Evolutionary conservation across 306 rosid genomes (phyloP), one percentile per base, ranked within the genome.

Genomic region (Crotalaria pallida): DNA sequence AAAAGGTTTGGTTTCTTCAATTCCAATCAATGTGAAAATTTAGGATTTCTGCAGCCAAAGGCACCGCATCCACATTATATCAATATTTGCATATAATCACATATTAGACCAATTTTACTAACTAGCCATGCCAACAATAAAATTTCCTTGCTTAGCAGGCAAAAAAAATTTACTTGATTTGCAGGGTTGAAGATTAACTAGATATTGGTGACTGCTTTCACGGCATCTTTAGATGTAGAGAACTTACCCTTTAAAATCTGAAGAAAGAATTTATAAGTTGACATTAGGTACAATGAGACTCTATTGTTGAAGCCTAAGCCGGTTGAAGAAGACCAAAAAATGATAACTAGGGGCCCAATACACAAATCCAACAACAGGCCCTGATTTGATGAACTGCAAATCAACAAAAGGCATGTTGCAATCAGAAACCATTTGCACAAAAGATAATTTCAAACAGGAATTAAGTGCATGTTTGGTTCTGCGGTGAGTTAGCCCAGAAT

Each of bases 351-450:
- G 97, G 62, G 87, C 99, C 97, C 96, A 88, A 73, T 88, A 94
- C 67, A 94, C 92, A 79, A 94, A 94, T 43, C 99, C 99, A 57
- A 94, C 97, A 65, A 91, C 91, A 18, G 99, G 99, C 40, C 97
- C 99, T n/a, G 95, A 87, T 86, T 94, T 94, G 63, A 91, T 81
- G 86, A 82, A 85, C 98, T 94, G 92, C 87, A 87, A 67, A 26
- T 79, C 49, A 71, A 75, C 68, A 61, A 65, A 63, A 79, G 69
- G 40, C 23, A 65, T 2, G 36, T 36, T 4, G 49, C 48, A 72
- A 55, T 80, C 27, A 77, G 58, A 70, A 70, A 50, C 26, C 50
- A 58, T 61, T 70, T 58, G 53, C 38, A 18, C 8, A 65, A 27
- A 31, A 21, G 22, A 62, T 15, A 36, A 36, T 41, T 55, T 67